Evolutionary conservation across 2,329 filamentous ascomycete genomes (phyloP), one percentile per base, ranked within the genome.

Genomic region (Colletotrichum cuscutae): DNA sequence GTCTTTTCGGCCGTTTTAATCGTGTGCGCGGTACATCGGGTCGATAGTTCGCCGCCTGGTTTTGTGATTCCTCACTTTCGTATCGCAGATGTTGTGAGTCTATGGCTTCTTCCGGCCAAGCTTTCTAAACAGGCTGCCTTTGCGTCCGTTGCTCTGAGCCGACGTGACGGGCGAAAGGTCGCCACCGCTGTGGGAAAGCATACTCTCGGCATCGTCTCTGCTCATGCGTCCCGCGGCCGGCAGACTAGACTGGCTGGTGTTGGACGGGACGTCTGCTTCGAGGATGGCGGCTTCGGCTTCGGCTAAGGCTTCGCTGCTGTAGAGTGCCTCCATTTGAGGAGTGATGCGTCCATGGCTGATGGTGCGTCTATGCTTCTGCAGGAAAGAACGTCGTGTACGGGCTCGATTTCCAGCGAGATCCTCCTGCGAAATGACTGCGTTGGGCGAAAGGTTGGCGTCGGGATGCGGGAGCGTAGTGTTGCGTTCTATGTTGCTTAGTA

Each of bases 401-500:
- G 82, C 79, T 61, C 81, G 82, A 28, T 81, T 79, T 1, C 86
- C 80, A 65, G 86, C 83, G 57, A 89, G 80, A 74, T 91, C 89
- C 65, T 88, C 85, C 66, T 87, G 85, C 52, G 86, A 86, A 71
- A 92, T 89, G 76, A 83, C 86, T 57, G 89, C 90, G 73, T 89
- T 85, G 61, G 86, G 86, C 15, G 86, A 87, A 7, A 89, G 84
- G 76, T 91, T 86, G 71, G 90, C 90, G 22, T 91, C 89, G 26
- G 90, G 90, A 73, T 92, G 90, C 24, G 88, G 89, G 19, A 89
- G 83, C 2, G 89, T 90, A 15, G 90, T 92, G 76, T 91, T 92
- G 74, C 86, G 84, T 58, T 80, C 87, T 87, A 72, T 3, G 19
- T 52, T 7, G 35, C 57, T 73, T 22, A 62, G 67, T 37, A 57